These are phyloP conservation scores for Spiromastix sp. DNA, from an alignment of 2,329 filamentous ascomycete genomes.

Conservation along the genomic window DNA sequence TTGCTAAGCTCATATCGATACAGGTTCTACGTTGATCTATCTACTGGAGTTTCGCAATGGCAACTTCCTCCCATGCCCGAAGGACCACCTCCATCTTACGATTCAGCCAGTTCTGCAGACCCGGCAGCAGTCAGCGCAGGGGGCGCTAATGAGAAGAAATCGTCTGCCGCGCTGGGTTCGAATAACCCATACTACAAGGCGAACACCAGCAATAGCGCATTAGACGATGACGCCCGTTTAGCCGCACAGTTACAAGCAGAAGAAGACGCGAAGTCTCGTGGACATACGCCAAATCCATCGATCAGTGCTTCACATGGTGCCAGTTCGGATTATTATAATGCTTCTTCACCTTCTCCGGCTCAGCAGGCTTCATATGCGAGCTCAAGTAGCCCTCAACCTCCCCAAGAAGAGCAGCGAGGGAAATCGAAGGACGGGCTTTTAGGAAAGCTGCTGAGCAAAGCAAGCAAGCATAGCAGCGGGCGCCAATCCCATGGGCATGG, in stretches of 20 bases:
- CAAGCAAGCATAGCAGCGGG: too few species aligned
- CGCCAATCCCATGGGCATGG: too few species aligned
- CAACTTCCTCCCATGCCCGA: constrained; percentile 40
- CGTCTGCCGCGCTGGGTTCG: constrained; percentile 33
- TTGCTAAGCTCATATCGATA: too few species aligned
- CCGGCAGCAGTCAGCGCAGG: constrained; percentile 32
- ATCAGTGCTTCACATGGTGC: not conserved
- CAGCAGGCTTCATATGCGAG: not conserved
- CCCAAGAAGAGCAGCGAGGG: not conserved
- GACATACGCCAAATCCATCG: constrained; percentile 9
- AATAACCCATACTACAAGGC: constrained; percentile 62
- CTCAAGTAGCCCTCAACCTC: not conserved
- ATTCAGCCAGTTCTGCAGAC: constrained; percentile 34
- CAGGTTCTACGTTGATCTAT: constrained; percentile 85
- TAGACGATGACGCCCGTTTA: constrained; percentile 60
- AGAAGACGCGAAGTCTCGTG: constrained; percentile 55
- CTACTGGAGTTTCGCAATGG: constrained; percentile 86
- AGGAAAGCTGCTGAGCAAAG: constrained; percentile 3
- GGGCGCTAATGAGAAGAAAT: constrained; percentile 33
- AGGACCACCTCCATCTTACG: constrained; percentile 44
- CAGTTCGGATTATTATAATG: not conserved
- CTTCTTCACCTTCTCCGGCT: constrained; percentile 1
- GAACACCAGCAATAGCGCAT: constrained; percentile 3
- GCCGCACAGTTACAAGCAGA: constrained; percentile 74
- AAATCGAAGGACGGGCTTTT: constrained; percentile 1